These are phyloP conservation scores for Globisporangium recalcitrans DNA, from an alignment of 352 stramenopile genomes.

Conservation along the genomic window DNA sequence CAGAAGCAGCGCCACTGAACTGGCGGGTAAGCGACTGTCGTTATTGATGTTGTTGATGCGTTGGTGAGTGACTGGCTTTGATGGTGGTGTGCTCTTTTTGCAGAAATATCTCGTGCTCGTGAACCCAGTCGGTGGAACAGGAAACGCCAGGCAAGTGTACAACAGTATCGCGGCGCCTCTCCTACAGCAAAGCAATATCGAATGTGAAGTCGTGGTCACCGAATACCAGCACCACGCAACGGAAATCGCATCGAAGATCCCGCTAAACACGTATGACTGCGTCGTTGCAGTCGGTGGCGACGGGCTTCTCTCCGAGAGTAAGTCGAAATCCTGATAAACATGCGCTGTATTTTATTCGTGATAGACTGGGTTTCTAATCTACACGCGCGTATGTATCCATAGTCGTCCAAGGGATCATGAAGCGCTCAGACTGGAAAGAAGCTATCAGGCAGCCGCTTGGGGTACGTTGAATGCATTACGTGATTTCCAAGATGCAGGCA, in stretches of 20 bases:
- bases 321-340: constrained; percentile 7
- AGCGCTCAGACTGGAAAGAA: constrained; percentile 49
- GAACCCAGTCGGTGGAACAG: constrained; percentile 57
- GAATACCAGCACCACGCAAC: constrained; percentile 50
- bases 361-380: background rate
- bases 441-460: constrained; percentile 48
- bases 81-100: constrained; percentile 21
- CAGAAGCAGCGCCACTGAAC: constrained; percentile 12
- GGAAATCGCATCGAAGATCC: constrained; percentile 35
- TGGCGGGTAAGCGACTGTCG: constrained; percentile 26
- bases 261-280: constrained; percentile 54
- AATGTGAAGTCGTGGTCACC: constrained; percentile 51
- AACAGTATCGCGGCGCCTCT: constrained; percentile 44
- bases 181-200: constrained; percentile 50
- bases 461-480: no score
- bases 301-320: constrained; percentile 64
- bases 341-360: background rate
- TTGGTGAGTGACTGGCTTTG: constrained; percentile 10
- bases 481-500: no score
- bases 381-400: background rate
- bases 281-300: constrained; percentile 65
- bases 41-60: background rate
- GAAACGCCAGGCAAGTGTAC: constrained; percentile 47
- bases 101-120: constrained; percentile 39
- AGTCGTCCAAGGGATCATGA: constrained; percentile 77